Evolutionary conservation across 2,329 filamentous ascomycete genomes (phyloP), one percentile per base, ranked within the genome.

Genomic region (Alternaria sp.): DNA sequence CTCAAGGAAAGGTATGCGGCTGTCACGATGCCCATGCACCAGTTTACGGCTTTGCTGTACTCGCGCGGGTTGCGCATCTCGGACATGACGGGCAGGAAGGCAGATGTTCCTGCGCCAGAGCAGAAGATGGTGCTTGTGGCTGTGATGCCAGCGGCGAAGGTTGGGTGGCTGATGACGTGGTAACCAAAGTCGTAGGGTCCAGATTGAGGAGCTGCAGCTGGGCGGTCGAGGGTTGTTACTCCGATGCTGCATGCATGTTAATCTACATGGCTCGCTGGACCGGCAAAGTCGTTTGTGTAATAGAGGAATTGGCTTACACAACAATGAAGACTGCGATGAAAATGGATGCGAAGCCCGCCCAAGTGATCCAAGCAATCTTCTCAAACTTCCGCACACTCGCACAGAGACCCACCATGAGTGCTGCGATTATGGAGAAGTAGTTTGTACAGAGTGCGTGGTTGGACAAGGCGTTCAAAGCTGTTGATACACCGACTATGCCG

Each of bases 61-160:
- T 88, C 84, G 21, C 78, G 79, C 0, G 87, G 86, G 29, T 81
- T 79, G 28, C 60, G 79, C 86, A 90, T 90, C 76, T 90, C 88
- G 0, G 83, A 85, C 52, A 89, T 89, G 57, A 90, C 85, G 4
- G 86, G 85, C 2, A 89, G 75, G 67, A 88, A 89, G 2, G 85
- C 85, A 0, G 82, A 84, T 0, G 86, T 88, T 17, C 83, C 85
- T 0, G 86, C 84, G 6, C 81, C 82, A 2, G 85, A 85, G 56
- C 84, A 82, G 74, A 88, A 87, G 61, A 89, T 88, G 2, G 84
- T 86, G 2, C 81, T 80, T 0, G 37, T 63, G 3, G 86, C 84
- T 0, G 82, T 83, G 65, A 89, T 87, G 7, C 84, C 86, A 1
- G 80, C 82, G 0, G 83, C 82, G 68, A 89, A 89, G 21, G 78